Evolutionary conservation across 2,329 filamentous ascomycete genomes (phyloP), one percentile per base, ranked within the genome.

Genomic region (Colletotrichum spinosum): DNA sequence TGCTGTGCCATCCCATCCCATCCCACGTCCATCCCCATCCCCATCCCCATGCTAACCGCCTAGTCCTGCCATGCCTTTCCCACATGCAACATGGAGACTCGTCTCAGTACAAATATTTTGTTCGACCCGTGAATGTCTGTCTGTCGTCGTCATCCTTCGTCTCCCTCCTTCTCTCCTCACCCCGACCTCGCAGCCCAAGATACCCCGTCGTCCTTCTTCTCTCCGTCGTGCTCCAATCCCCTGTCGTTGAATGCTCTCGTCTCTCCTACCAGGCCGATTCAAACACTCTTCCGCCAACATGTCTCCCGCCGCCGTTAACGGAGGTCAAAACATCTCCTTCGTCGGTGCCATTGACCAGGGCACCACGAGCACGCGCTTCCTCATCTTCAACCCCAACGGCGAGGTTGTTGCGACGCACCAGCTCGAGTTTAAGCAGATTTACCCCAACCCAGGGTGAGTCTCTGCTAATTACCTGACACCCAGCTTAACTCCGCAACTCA

Each of bases 261-360:
- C 69, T 55, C 63, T 73, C 46, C 67, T 73, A 35, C 60, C 68
- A 57, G 44, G 51, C 55, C 67, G 68, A 59, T 44, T 62, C 55
- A 65, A 69, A 50, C 70, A 58, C 60, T 60, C 68, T 62, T 53
- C 63, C 65, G 58, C 55, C 70, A 71, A 63, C 59, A 79, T 79
- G 77, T 70, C 77, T 70, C 70, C 73, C 55, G 67, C 74, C 44
- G 55, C 55, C 34, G 62, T 34, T n/a, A 65, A 55, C 39, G 49
- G 75, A 83, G 68, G 77, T 80, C 64, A 70, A 13, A 68, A 70
- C 46, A 68, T 68, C 57, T 67, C 73, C 68, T 93, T 91, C 72
- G 88, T 94, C 67, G 92, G 91, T 69, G 90, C 90, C 61, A 93
- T 94, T 74, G 91, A 94, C 74, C 91, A 93, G 76, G 91, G 92